Conservation (phyloP, 164 flowering plant genomes). For the Malania oleifera region DNA sequence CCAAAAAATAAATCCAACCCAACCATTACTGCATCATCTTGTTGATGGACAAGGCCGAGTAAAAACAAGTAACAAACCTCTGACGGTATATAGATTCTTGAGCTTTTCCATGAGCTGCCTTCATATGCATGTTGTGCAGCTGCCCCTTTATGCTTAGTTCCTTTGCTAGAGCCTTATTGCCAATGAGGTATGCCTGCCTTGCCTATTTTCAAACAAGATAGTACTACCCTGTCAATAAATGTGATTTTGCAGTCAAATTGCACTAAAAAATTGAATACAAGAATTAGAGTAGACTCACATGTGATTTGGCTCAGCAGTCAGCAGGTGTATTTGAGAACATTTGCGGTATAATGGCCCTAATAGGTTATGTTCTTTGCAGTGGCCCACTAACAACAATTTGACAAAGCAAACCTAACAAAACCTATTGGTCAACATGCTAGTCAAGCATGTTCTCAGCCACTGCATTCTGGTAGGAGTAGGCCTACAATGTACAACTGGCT, state of each 20-base stretch:
- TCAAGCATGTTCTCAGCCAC: background rate
- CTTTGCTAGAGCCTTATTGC: constrained; percentile 91
- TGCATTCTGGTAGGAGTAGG: no score
- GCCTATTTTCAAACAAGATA: constrained; percentile 47
- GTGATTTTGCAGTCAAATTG: background rate
- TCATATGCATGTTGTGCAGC: constrained; percentile 86
- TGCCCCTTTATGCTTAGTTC: constrained; percentile 89
- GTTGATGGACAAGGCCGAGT: no score
- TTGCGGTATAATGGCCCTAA: no score
- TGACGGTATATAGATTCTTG: constrained; percentile 90
- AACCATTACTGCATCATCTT: no score
- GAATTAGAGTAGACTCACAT: no score
- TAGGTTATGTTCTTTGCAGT: no score
- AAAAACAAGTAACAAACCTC: constrained; percentile 49
- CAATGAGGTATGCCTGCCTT: constrained; percentile 80
- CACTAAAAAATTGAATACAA: background rate
- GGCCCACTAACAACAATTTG: no score
- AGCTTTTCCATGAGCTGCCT: constrained; percentile 95
- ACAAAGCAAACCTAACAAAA: background rate
- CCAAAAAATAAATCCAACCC: no score
- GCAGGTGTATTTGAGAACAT: no score
- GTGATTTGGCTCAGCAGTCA: no score
- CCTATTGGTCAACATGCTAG: background rate
- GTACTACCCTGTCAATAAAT: background rate
- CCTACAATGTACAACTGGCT: no score